Evolutionary conservation across 805 yeast species (phyloP).

Genomic region (Cyberlindnera galapagoensis): DNA sequence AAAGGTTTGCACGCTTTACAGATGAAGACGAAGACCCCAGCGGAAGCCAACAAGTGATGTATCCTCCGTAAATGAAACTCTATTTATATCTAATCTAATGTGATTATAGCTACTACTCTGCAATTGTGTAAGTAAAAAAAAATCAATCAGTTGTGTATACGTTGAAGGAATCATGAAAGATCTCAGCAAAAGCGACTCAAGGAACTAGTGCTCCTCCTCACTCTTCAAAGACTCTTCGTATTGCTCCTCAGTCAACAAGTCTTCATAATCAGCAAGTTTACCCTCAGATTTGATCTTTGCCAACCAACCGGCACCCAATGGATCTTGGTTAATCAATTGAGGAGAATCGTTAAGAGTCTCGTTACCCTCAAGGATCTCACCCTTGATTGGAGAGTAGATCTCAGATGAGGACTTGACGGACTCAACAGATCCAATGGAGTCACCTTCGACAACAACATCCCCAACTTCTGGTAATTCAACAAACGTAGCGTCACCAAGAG

Average conservation of each 20-base stretch:
- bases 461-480: conserved; percentile 83
- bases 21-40: conserved; percentile 70
- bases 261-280: conserved; percentile 41
- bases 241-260: conserved; percentile 50
- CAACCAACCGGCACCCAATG: conserved; percentile 93
- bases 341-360: conserved; percentile 61
- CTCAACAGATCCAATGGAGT: conserved; percentile 88
- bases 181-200: background rate
- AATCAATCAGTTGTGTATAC: background rate
- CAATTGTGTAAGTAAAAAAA: too few relatives aligned
- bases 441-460: conserved; percentile 58
- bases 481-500: conserved; percentile 94
- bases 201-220: conserved; percentile 16
- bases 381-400: conserved; percentile 81
- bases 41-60: conserved; percentile 32
- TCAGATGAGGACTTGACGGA: conserved; percentile 93
- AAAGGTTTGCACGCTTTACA: conserved; percentile 87
- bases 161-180: conserved; percentile 1
- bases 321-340: conserved; percentile 75
- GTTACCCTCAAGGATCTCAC: conserved; percentile 71
- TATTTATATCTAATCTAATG: conserved; percentile 1
- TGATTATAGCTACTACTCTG: too few relatives aligned
- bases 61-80: conserved; percentile 1
- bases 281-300: conserved; percentile 63
- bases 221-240: conserved; percentile 22